Conservation (phyloP, 1,284 basidiomycete genomes). For the Tilletia walkeri region DNA sequence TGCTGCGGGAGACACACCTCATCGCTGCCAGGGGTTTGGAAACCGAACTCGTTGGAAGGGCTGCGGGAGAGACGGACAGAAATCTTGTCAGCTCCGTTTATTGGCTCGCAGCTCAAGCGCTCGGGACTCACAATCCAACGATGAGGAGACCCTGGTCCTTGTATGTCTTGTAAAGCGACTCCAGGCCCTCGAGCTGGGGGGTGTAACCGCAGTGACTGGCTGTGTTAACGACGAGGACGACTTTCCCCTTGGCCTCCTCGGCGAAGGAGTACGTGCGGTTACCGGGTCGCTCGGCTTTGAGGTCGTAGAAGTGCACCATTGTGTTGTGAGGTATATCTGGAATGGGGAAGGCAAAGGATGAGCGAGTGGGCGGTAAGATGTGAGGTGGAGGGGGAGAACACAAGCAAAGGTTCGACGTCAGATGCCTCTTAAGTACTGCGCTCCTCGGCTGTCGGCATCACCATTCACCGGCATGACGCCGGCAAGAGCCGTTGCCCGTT, state of each 20-base stretch:
- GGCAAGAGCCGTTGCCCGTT: too few relatives aligned
- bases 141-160: conserved; percentile 72
- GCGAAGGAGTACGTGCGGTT: conserved; percentile 43
- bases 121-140: conserved; percentile 63
- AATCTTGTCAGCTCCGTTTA: not conserved
- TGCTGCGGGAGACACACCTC: conserved; percentile 27
- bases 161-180: conserved; percentile 79
- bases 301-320: conserved; percentile 53
- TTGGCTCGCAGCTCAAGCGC: not conserved
- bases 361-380: too few relatives aligned
- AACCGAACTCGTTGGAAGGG: conserved; percentile 80
- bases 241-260: conserved; percentile 59
- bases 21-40: conserved; percentile 51
- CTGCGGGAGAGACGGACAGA: conserved; percentile 48
- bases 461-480: too few relatives aligned
- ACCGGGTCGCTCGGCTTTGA: conserved; percentile 47
- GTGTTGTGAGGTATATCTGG: conserved; percentile 9
- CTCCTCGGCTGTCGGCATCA: too few relatives aligned
- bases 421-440: too few relatives aligned
- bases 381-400: too few relatives aligned
- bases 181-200: conserved; percentile 78
- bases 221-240: conserved; percentile 62
- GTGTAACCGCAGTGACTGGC: conserved; percentile 68
- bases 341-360: too few relatives aligned
- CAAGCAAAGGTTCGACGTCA: too few relatives aligned